Base-by-base conservation (phyloP, 148 eudicot species). In the Rhododendron griersonianum region DNA sequence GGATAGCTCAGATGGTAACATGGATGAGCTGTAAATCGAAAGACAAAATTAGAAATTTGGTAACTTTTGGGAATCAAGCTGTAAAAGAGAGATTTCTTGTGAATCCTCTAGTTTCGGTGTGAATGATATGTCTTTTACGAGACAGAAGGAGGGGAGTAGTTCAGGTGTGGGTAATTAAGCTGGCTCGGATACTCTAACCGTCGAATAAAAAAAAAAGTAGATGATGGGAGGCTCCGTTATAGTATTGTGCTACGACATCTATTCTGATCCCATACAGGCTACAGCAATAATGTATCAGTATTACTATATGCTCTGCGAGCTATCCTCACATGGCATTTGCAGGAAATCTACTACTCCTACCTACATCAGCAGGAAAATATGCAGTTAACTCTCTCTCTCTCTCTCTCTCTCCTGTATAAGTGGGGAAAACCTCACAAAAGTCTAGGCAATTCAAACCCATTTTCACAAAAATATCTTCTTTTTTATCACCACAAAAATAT, bases 271-370 rank as follows among this genome's bases (percentile, higher is more conserved):
- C 84, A 82, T 81, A 33, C 15, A 14, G 57, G 45, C 45, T 41
- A 41, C 33, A 25, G 67, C 83, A 33, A 35, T 81, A 67, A 67
- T 67, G 28, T 28, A 30, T 30, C 30, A 65, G 7, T 47, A 41
- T 47, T 47, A 47, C 45, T n/a, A 28, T 11, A 67, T 25, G 35
- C 74, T 67, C 74, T 67, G 83, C 65, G 53, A 45, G 74, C 5
- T 28, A 67, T 67, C 74, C 39, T 55, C 84, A 81, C 84, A 55
- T 81, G 84, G 48, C 47, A 2, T 37, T 81, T 59, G 47, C 84
- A 81, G 84, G 28, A 81, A 81, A 57, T 35, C 71, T 51, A 25
- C 23, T 11, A 41, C 57, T 19, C 21, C 25, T 59, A 25, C 41
- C 13, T 57, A 48, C 39, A 14, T 71, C 65, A 80, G 83, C 67